A percentile compares a stretch with the other conserved stretches of the same genome.
Evolutionary conservation across 192 early-diverging fungal genomes (phyloP).

Genomic region (Linnemannia zychae): DNA sequence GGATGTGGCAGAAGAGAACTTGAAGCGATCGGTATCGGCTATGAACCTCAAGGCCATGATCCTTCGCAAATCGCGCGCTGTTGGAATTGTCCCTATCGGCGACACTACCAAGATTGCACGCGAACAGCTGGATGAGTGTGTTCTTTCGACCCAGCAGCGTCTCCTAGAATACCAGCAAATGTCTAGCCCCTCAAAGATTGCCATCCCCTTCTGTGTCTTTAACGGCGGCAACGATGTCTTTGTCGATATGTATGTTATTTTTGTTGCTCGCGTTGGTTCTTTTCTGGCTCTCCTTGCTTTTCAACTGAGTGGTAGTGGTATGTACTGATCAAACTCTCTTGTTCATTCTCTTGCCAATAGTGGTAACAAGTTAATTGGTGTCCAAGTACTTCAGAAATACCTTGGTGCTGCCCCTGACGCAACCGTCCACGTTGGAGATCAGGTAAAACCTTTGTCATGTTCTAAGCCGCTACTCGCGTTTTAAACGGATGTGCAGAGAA

Average conservation of each 20-base stretch:
- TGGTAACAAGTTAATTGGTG: conserved; percentile 95
- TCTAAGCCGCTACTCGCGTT: background rate
- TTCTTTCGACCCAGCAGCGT: conserved; percentile 79
- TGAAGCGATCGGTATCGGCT: conserved; percentile 69
- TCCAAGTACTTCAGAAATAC: conserved; percentile 80
- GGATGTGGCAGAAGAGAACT: conserved; percentile 80
- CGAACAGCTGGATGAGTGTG: conserved; percentile 92
- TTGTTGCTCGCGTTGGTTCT: too few relatives aligned
- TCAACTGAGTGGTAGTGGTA: background rate
- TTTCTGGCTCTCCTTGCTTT: background rate
- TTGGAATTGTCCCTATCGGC: conserved; percentile 76
- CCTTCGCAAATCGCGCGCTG: conserved; percentile 84
- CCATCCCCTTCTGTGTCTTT: conserved; percentile 93
- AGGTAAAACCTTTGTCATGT: conserved; percentile 46
- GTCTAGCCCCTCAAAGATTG: conserved; percentile 63
- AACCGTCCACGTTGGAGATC: conserved; percentile 92
- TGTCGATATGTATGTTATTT: conserved; percentile 80
- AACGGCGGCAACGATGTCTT: conserved; percentile 93
- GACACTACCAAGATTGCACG: conserved; percentile 68
- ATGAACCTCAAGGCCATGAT: conserved; percentile 79
- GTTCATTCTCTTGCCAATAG: conserved; percentile 21
- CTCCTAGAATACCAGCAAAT: conserved; percentile 69
- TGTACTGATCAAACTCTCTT: background rate
- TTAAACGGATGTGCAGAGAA: too few relatives aligned
- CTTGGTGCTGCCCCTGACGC: conserved; percentile 69